Evolutionary conservation across 2,329 filamentous ascomycete genomes (phyloP).

Genomic region (Fusarium nisikadoi): DNA sequence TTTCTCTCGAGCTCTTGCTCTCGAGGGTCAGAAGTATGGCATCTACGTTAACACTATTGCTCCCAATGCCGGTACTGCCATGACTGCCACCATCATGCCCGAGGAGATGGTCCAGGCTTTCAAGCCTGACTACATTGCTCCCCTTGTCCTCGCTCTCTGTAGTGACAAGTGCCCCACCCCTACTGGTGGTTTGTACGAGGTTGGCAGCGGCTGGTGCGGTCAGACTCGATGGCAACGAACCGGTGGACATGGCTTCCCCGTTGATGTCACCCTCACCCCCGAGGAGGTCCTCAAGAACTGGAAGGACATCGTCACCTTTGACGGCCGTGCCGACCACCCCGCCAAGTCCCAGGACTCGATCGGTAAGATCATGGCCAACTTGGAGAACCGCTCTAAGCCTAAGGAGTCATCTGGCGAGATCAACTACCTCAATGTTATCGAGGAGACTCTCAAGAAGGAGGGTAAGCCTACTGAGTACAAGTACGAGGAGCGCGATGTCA

Average conservation of each 20-base stretch:
- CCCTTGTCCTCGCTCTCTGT: constrained; percentile 84
- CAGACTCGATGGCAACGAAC: constrained; percentile 94
- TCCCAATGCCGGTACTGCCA: constrained; percentile 93
- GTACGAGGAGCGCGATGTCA: constrained; percentile 87
- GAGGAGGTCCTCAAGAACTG: constrained; percentile 83
- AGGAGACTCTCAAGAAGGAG: constrained; percentile 77
- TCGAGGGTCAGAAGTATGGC: constrained; percentile 96
- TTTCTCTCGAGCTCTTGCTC: constrained; percentile 90
- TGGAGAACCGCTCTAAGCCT: constrained; percentile 76
- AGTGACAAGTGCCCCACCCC: constrained; percentile 87
- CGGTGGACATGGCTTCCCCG: constrained; percentile 89
- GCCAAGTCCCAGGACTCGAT: constrained; percentile 80
- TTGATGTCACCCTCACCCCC: constrained; percentile 83
- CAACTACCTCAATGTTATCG: constrained; percentile 79
- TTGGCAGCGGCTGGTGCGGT: constrained; percentile 92
- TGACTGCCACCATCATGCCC: constrained; percentile 94
- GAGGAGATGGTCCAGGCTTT: constrained; percentile 98
- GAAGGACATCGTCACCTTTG: constrained; percentile 85
- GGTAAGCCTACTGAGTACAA: constrained; percentile 78
- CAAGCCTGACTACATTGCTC: constrained; percentile 98
- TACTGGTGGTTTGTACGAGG: constrained; percentile 92
- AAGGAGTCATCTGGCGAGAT: constrained; percentile 59
- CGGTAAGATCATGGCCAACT: constrained; percentile 82
- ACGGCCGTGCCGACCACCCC: constrained; percentile 88
- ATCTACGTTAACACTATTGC: constrained; percentile 98